Percentiles rank a stretch among this genome's conserved stretches.
Evolutionary conservation across 2,329 filamentous ascomycete species (phyloP).

Genomic region (Fusarium buharicum): DNA sequence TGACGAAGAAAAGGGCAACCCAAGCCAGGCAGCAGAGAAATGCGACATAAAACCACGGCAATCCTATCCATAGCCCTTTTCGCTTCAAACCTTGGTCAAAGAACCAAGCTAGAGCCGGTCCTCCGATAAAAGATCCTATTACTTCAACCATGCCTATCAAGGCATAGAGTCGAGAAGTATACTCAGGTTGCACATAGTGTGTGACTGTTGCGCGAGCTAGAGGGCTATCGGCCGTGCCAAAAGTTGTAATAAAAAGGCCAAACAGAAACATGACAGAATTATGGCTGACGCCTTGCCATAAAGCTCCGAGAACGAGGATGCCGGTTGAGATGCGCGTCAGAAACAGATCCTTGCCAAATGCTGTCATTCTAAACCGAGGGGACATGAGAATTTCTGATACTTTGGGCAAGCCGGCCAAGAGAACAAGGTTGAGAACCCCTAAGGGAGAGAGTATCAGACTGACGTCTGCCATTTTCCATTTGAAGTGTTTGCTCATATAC

Average conservation of each 20-base stretch:
- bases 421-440: conserved; percentile 52
- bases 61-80: conserved; percentile 51
- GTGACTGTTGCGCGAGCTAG: conserved; percentile 55
- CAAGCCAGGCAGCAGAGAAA: conserved; percentile 46
- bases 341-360: conserved; percentile 53
- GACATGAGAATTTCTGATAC: conserved; percentile 49
- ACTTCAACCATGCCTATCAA: conserved; percentile 55
- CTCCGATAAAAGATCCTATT: conserved; percentile 53
- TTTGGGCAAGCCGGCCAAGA: conserved; percentile 52
- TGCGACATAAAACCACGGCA: conserved; percentile 55
- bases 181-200: conserved; percentile 51
- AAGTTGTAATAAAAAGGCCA: conserved; percentile 51
- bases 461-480: conserved; percentile 55
- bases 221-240: conserved; percentile 54
- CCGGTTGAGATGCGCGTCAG: conserved; percentile 50
- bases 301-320: conserved; percentile 47
- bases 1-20: conserved; percentile 48
- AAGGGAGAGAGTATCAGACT: conserved; percentile 56
- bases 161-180: conserved; percentile 55
- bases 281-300: conserved; percentile 51
- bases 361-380: conserved; percentile 48
- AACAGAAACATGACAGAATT: conserved; percentile 50
- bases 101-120: conserved; percentile 53
- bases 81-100: conserved; percentile 52
- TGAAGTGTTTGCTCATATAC: conserved; percentile 58